Conservation (phyloP, 2,329 filamentous ascomycete species). For the Rhynchosporium secalis region DNA sequence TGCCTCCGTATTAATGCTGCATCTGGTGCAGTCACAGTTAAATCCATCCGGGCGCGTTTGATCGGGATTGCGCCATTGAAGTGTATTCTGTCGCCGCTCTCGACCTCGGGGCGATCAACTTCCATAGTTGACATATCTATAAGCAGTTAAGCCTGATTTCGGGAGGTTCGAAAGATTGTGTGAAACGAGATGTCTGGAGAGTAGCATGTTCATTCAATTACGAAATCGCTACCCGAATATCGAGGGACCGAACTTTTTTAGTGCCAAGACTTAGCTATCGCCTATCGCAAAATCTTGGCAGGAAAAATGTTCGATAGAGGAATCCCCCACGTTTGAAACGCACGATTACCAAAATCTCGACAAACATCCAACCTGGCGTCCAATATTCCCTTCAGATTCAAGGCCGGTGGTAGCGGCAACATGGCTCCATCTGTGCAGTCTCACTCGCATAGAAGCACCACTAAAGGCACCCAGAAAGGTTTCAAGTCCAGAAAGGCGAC, state of each 20-base stretch:
- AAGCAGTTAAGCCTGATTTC: background rate
- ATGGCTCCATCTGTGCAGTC: conserved; percentile 70
- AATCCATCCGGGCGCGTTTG: conserved; percentile 51
- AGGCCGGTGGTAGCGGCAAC: conserved; percentile 65
- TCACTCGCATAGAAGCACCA: conserved; percentile 91
- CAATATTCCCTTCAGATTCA: conserved; percentile 77
- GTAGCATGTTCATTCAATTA: background rate
- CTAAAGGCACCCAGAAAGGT: conserved; percentile 82
- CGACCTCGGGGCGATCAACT: conserved; percentile 22
- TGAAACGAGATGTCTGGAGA: background rate
- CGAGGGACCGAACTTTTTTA: conserved; percentile 22
- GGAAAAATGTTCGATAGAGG: conserved; percentile 23
- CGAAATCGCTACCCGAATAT: background rate
- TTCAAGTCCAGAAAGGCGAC: conserved; percentile 92
- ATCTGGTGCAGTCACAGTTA: conserved; percentile 40
- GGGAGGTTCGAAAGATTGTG: background rate
- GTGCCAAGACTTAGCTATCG: conserved; percentile 33
- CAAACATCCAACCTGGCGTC: conserved; percentile 58
- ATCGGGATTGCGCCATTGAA: conserved; percentile 56
- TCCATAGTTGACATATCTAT: conserved; percentile 24
- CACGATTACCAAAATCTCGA: conserved; percentile 11
- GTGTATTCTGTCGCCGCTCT: conserved; percentile 22
- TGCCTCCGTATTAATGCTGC: conserved; percentile 46
- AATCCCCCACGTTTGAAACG: conserved; percentile 20
- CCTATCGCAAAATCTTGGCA: conserved; percentile 28